A percentile compares a stretch with the other conserved stretches of the same genome.
Evolutionary conservation across 257 asterid species (phyloP).

Genomic region (Hygrophila difformis): DNA sequence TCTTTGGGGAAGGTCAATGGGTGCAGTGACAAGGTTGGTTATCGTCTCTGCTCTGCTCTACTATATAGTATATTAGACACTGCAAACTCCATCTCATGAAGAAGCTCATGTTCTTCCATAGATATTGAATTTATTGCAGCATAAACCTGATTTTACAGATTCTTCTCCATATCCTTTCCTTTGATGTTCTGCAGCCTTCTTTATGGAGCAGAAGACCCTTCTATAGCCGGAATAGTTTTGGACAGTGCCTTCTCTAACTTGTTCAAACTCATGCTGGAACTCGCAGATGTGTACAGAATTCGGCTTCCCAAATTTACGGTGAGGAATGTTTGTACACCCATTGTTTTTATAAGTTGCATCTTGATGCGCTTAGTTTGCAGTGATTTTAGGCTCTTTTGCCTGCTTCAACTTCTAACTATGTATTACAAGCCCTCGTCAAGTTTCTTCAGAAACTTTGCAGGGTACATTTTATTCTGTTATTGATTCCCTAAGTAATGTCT

Average conservation of each 20-base stretch:
- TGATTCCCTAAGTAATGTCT: constrained; percentile 4
- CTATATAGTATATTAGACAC: too few relatives aligned
- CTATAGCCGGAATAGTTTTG: constrained; percentile 96
- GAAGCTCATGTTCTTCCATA: constrained; percentile 8
- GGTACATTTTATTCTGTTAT: constrained; percentile 10
- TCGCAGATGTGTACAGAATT: constrained; percentile 84
- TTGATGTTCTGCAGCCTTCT: constrained; percentile 65
- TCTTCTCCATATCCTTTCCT: background rate
- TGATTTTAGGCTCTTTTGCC: constrained; percentile 2
- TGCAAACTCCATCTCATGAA: background rate
- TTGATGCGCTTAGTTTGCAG: background rate
- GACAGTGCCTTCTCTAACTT: constrained; percentile 97
- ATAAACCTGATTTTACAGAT: background rate
- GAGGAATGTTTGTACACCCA: constrained; percentile 20
- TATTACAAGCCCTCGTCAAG: background rate
- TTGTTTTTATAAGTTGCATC: too few relatives aligned
- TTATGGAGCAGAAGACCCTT: constrained; percentile 97
- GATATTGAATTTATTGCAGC: too few relatives aligned
- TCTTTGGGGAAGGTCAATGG: constrained; percentile 99
- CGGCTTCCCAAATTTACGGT: constrained; percentile 93
- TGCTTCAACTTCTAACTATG: background rate
- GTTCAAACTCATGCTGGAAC: constrained; percentile 94
- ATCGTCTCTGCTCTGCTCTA: constrained; percentile 2
- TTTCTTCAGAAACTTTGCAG: background rate
- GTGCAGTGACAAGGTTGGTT: constrained; percentile 92